Percentiles rank a stretch among this genome's conserved stretches.
Conservation (phyloP, 371 early-diverging fungal species). For the Homolaphlyctis polyrhiza region DNA sequence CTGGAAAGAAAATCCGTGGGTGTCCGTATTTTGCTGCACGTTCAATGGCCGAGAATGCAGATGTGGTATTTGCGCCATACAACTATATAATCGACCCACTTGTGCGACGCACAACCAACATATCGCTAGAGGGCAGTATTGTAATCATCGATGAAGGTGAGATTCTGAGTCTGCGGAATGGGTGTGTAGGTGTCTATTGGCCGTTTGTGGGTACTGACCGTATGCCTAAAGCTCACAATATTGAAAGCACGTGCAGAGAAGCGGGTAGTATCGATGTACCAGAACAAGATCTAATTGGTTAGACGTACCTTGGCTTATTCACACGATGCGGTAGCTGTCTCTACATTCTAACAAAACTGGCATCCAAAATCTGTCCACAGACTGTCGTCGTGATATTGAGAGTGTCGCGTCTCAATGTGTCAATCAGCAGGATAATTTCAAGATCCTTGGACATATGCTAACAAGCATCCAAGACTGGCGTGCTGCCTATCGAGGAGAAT, state of each 20-base stretch:
- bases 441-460: neutral
- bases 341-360: neutral
- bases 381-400: conserved; percentile 5
- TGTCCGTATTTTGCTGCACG: conserved; percentile 51
- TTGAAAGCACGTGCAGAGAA: conserved; percentile 36
- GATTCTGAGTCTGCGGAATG: neutral
- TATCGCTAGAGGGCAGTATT: conserved; percentile 27
- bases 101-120: conserved; percentile 20
- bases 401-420: neutral
- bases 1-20: conserved; percentile 29
- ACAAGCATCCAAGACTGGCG: neutral
- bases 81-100: conserved; percentile 46
- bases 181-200: conserved; percentile 29
- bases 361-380: too few species aligned
- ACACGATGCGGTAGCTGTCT: too few species aligned
- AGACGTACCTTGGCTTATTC: too few species aligned
- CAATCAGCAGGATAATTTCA: neutral
- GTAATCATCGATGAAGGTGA: conserved; percentile 46
- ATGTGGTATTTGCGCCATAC: conserved; percentile 51
- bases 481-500: neutral
- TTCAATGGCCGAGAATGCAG: conserved; percentile 25
- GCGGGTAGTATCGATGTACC: conserved; percentile 33
- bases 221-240: conserved; percentile 27
- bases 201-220: too few species aligned
- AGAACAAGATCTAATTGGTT: conserved; percentile 11